Evolutionary conservation across 164 flowering plant species (phyloP), one percentile per base, ranked within the genome.

Genomic region (Echeveria elegans): DNA sequence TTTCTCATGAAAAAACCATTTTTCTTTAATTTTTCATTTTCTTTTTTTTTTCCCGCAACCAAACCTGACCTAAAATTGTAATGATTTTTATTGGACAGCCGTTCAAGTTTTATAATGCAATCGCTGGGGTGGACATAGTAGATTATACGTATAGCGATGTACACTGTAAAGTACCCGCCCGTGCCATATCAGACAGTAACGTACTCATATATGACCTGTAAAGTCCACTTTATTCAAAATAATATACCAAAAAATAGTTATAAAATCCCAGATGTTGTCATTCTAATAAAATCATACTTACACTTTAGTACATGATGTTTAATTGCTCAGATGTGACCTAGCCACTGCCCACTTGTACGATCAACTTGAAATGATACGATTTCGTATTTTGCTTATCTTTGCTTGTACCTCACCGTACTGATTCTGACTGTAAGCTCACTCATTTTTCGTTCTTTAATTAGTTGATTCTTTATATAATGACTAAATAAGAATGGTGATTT

Each of bases 391-490:
- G 29, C 28, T 56, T 28, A 28, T 26, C 18, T 56, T 3, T 7
- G 3, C 6, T 12, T 28, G 61, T 56, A 56, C 61, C 32, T 56
- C 32, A 56, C 32, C 61, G 61, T 56, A 56, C 61, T 56, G 61
- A 56, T 26, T 56, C 61, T 56, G 61, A 56, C 61, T 56, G 6
- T 28, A 32, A 56, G 28, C 7, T 56, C 61, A 56, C 58, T 52
- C 28, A 15, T 43, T 18, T 15, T 15, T 19, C 30, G 1, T 26
- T 1, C 53, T n/a, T n/a, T n/a, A n/a, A n/a, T n/a, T n/a, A n/a
- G n/a, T n/a, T n/a, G n/a, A n/a, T n/a, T n/a, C n/a, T n/a, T n/a
- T n/a, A n/a, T n/a, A n/a, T n/a, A n/a, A n/a, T n/a, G n/a, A n/a
- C n/a, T n/a, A n/a, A n/a, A n/a, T n/a, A n/a, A n/a, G n/a, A n/a